Base-by-base conservation (phyloP, 2,329 filamentous ascomycete genomes). In the Verruconis gallopava region DNA sequence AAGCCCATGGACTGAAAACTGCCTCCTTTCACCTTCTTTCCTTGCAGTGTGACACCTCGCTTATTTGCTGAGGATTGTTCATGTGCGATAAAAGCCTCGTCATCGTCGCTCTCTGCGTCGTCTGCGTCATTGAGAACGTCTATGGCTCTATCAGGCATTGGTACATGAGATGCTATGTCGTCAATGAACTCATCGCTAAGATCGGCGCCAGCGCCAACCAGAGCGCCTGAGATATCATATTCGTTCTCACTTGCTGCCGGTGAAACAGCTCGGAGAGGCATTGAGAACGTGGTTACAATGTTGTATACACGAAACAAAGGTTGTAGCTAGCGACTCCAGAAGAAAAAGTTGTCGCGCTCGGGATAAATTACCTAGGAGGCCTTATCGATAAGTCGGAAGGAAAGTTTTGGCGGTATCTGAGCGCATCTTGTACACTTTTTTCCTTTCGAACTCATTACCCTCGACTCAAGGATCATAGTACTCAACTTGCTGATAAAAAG, bases 1-100 rank as follows among this genome's bases (percentile, higher is more conserved):
- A 96, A 66, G 45, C 83, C 77, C 88, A 98, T 95, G 37, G 84
- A 81, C 60, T 98, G 91, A 57, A 98, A 98, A 40, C 89, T 91
- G 53, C 91, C 91, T 28, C 88, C 84, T 62, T 96, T 98, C 21
- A 85, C 83, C 2, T 79, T 81, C 48, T 82, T 82, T 15, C 85
- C 84, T 60, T 89, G 91, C 5, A 91, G 52, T 55, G 88, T 91
- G 6, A 81, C 73, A 1, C 76, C 68, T 57, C 95, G 96, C 47
- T 89, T 72, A 57, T 95, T 95, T 3, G 83, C 85, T 13, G 85
- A 85, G 3, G 84, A 81, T 58, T 94, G 86, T 53, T 82, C 76
- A 28, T 84, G 74, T 6, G 88, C 85, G 61, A 98, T 98, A 55
- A 95, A 96, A 0, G 81, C 81, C 56, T 82, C 88, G 56, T 98